Conservation (phyloP, 2,329 filamentous ascomycete genomes). For the Cladosporium colombiae region DNA sequence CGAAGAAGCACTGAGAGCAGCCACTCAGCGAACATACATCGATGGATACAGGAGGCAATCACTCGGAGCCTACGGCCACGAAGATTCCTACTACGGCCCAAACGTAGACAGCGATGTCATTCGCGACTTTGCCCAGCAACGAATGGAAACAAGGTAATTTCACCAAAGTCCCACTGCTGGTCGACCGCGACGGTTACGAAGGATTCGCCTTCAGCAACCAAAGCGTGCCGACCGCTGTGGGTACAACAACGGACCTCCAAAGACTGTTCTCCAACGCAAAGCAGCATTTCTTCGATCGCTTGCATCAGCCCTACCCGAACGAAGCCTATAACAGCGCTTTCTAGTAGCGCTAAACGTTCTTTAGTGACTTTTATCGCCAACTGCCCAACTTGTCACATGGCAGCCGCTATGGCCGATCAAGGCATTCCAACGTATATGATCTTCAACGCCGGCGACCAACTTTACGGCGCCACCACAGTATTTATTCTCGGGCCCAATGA, state of each 20-base stretch:
- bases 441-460: conserved; percentile 38
- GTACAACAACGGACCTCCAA: conserved; percentile 35
- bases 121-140: conserved; percentile 37
- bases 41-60: background rate
- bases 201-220: conserved; percentile 40
- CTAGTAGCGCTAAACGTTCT: conserved; percentile 42
- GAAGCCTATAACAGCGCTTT: conserved; percentile 40
- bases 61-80: conserved; percentile 37
- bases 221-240: conserved; percentile 32
- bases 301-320: conserved; percentile 44
- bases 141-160: conserved; percentile 39
- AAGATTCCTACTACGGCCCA: conserved; percentile 46
- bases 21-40: conserved; percentile 16
- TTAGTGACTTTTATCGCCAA: conserved; percentile 49
- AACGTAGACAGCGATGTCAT: conserved; percentile 45
- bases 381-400: conserved; percentile 42
- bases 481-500: conserved; percentile 27
- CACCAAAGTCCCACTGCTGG: conserved; percentile 39
- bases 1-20: conserved; percentile 1
- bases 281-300: conserved; percentile 41
- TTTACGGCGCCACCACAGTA: conserved; percentile 34
- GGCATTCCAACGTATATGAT: conserved; percentile 32
- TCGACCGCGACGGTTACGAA: conserved; percentile 41
- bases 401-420: too few relatives aligned
- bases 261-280: conserved; percentile 39